Evolutionary conservation across 1,284 basidiomycete species (phyloP), one percentile per base, ranked within the genome.

Genomic region (Lentinus polychrous): DNA sequence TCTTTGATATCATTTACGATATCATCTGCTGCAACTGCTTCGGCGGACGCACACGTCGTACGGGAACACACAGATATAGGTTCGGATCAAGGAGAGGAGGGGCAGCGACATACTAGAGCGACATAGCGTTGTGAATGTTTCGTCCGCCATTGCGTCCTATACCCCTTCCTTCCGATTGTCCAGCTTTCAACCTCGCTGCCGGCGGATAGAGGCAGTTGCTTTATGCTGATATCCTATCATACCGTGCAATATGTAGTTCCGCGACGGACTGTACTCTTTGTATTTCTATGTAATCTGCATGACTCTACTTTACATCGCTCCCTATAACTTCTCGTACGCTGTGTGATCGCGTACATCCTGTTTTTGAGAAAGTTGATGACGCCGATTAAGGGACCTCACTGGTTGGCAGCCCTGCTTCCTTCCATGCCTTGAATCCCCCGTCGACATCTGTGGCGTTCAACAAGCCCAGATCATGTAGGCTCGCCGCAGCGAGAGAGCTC

Each of bases 371-470:
- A n/a, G n/a, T n/a, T n/a, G n/a, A n/a, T n/a, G n/a, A n/a, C n/a
- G n/a, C n/a, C n/a, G n/a, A n/a, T n/a, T n/a, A n/a, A n/a, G n/a
- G n/a, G n/a, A 27, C 27, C 10, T 27, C 27, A 10, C 10, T 27
- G 10, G 27, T 42, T 20, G 84, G 82, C 11, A 88, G 62, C 0
- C 80, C 78, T 15, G 74, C 79, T 7, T 72, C 73, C 59, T 71
- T 79, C 86, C 86, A 89, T 0, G 81, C 83, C 17, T 72, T 69
- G 60, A 74, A 85, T 8, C 86, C 86, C 0, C 86, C 86, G 50
- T 82, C 72, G 22, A 88, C 74, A 63, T 89, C 86, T 0, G 86
- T 87, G 27, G 83, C 79, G 58, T 83, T 83, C 43, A 82, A 59
- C 54, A 88, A 61, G 1, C 86, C 86, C 8, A 88, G 57, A 38